phyloP scores from a whole-genome alignment of 805 yeast species.

The Cyberlindnera veronae region DNA sequence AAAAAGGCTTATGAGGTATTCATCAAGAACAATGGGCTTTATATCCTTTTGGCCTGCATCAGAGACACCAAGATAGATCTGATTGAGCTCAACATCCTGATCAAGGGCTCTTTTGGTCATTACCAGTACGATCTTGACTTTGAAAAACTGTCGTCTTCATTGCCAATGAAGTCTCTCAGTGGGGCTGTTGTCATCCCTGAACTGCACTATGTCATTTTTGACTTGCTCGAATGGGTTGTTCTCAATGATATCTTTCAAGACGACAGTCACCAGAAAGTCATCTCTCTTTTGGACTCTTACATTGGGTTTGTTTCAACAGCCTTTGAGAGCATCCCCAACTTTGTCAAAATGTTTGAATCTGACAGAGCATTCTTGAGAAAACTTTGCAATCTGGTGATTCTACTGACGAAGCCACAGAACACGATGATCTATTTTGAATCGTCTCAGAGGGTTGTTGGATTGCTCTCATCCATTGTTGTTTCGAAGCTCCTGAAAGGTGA shows the following conservation, averaged over 20 bases:
- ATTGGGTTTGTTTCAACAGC: slow-evolving; percentile 22
- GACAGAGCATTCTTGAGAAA: slow-evolving; percentile 21
- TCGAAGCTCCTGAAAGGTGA: slow-evolving; percentile 27
- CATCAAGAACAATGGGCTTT: slow-evolving; percentile 48
- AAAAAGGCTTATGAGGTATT: slow-evolving; percentile 46
- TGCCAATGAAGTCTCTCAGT: slow-evolving; percentile 6
- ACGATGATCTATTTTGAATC: slow-evolving; percentile 28
- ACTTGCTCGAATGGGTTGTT: slow-evolving; percentile 35
- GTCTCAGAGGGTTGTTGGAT: slow-evolving; percentile 30
- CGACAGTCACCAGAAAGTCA: slow-evolving; percentile 35
- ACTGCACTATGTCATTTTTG: slow-evolving; percentile 34
- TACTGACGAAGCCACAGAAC: slow-evolving; percentile 32
- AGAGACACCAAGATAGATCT: slow-evolving; percentile 40
- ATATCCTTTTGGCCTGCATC: slow-evolving; percentile 42
- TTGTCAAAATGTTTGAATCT: slow-evolving; percentile 31
- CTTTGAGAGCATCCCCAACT: slow-evolving; percentile 28
- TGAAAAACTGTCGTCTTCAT: slow-evolving; percentile 11
- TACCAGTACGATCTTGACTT: slow-evolving; percentile 29
- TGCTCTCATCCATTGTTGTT: slow-evolving; percentile 37
- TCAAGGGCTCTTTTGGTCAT: slow-evolving; percentile 46
- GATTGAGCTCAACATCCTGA: slow-evolving; percentile 32
- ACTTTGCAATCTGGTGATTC: slow-evolving; percentile 29
- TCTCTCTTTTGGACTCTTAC: slow-evolving; percentile 28
- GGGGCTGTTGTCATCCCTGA: slow-evolving; percentile 40
- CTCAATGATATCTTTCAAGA: slow-evolving; percentile 31